Evolutionary conservation across 441 rosid species (phyloP).

Genomic region (Isatis lusitanica): DNA sequence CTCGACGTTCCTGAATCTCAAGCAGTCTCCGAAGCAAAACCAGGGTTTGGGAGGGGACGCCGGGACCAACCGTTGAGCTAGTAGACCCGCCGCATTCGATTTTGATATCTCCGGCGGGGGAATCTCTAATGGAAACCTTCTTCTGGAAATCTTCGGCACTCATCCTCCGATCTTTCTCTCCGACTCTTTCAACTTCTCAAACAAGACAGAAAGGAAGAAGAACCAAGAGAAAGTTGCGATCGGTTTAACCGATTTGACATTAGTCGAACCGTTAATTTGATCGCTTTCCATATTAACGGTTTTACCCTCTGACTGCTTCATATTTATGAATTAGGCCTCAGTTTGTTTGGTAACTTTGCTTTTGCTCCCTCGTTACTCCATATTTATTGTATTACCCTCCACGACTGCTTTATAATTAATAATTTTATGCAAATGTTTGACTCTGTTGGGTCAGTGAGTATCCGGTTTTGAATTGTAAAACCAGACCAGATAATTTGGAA

Average conservation of each 20-base stretch:
- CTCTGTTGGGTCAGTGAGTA: too few relatives aligned
- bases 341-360: too few relatives aligned
- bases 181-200: conserved; percentile 15
- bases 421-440: too few relatives aligned
- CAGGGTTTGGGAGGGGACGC: conserved; percentile 39
- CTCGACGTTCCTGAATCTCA: conserved; percentile 78
- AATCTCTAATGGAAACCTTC: conserved; percentile 56
- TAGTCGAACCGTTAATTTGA: background rate
- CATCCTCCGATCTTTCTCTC: conserved; percentile 35
- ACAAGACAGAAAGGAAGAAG: background rate
- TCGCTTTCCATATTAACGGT: background rate
- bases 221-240: background rate
- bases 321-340: too few relatives aligned
- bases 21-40: conserved; percentile 64
- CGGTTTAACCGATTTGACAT: background rate
- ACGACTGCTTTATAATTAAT: too few relatives aligned
- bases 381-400: too few relatives aligned
- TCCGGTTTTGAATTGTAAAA: background rate
- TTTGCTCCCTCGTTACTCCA: too few relatives aligned
- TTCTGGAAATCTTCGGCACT: conserved; percentile 66
- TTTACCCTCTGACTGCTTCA: background rate
- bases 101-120: conserved; percentile 36
- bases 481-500: background rate
- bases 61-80: background rate
- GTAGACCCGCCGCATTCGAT: background rate